A percentile compares a stretch with the other conserved stretches of the same genome.
phyloP scores from a whole-genome alignment of 805 yeast species.

The Kodamaea nitidulidarum region DNA sequence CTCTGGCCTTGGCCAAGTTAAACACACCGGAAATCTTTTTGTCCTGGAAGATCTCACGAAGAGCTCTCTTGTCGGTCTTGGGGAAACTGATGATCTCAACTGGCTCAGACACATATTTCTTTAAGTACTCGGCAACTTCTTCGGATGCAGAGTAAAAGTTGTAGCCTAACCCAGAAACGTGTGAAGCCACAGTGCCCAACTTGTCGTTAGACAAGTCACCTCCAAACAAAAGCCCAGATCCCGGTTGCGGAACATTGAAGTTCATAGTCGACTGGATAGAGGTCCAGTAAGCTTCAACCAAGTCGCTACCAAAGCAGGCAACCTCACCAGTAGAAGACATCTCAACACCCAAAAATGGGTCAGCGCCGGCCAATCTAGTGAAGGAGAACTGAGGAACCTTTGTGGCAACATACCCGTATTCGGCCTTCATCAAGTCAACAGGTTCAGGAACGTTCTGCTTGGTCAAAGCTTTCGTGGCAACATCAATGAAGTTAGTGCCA shows the following conservation, averaged over 20 bases:
- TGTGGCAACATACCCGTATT: conserved; percentile 84
- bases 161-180: conserved; percentile 72
- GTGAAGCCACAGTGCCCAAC: conserved; percentile 69
- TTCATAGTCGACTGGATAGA: conserved; percentile 96
- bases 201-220: conserved; percentile 78
- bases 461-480: conserved; percentile 84
- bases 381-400: conserved; percentile 98
- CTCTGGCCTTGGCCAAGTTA: conserved; percentile 88
- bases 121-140: conserved; percentile 67
- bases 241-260: conserved; percentile 90
- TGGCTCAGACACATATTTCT: conserved; percentile 39
- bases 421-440: conserved; percentile 71
- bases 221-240: conserved; percentile 85
- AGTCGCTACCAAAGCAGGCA: conserved; percentile 89
- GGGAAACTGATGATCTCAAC: conserved; percentile 83
- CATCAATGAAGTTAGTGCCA: conserved; percentile 91
- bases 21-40: conserved; percentile 83
- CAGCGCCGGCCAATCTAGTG: conserved; percentile 98
- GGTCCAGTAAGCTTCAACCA: conserved; percentile 94
- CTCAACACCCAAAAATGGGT: conserved; percentile 97
- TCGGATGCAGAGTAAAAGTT: conserved; percentile 73
- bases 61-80: conserved; percentile 84
- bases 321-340: conserved; percentile 99
- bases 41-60: conserved; percentile 89
- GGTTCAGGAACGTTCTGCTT: conserved; percentile 74